These are phyloP conservation scores for Arthrobotrys pseudoclavata DNA, from an alignment of 2,329 filamentous ascomycete genomes.

Conservation along the genomic window DNA sequence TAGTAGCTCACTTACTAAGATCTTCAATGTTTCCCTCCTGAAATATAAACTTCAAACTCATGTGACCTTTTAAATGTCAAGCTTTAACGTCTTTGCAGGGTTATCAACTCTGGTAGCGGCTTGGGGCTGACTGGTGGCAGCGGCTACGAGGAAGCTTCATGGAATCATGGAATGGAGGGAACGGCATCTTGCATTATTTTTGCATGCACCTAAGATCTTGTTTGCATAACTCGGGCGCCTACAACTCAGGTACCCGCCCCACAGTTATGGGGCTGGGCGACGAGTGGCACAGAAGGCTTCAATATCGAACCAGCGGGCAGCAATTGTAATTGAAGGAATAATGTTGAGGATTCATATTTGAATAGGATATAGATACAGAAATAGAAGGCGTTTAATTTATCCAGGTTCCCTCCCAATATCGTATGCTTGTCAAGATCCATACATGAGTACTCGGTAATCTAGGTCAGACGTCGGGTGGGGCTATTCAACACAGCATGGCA, in stretches of 20 bases:
- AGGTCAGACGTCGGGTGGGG: not conserved
- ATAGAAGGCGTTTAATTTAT: slow-evolving; percentile 8
- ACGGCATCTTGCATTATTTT: slow-evolving; percentile 22
- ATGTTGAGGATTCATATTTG: not conserved
- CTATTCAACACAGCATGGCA: not conserved
- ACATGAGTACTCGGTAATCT: not conserved
- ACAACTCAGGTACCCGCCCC: slow-evolving; percentile 23
- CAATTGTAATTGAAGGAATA: slow-evolving; percentile 1
- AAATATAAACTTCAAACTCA: slow-evolving; percentile 13
- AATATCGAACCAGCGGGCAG: not conserved
- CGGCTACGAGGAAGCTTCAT: slow-evolving; percentile 18
- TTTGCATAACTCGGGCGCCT: slow-evolving; percentile 19
- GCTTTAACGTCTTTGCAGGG: slow-evolving; percentile 17
- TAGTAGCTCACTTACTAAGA: slow-evolving; percentile 14
- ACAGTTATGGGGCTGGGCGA: slow-evolving; percentile 4
- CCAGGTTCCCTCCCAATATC: not conserved
- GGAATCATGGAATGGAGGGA: slow-evolving; percentile 3
- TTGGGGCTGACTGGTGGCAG: slow-evolving; percentile 5
- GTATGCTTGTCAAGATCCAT: not conserved
- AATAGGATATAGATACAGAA: not conserved
- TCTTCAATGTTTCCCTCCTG: slow-evolving; percentile 13
- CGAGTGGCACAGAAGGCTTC: slow-evolving; percentile 5
- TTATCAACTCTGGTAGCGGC: slow-evolving; percentile 26
- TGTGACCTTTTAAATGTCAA: slow-evolving; percentile 14
- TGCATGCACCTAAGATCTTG: slow-evolving; percentile 21